Percentiles rank a stretch among this genome's conserved stretches.
Conservation (phyloP, 495 filamentous ascomycete species). For the Hypoxylon trugodes region DNA sequence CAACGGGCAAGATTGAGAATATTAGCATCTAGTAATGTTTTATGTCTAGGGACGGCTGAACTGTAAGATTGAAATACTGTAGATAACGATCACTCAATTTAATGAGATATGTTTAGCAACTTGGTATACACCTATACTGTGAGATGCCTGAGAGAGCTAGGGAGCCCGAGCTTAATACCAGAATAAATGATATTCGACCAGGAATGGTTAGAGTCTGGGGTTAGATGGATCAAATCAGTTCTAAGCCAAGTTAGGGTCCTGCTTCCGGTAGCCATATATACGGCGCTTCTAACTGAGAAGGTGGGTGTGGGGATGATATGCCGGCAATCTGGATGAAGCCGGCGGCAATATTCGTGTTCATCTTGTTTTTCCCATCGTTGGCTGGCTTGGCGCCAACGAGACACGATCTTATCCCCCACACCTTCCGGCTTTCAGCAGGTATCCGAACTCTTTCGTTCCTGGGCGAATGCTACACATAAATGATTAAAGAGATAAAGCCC, state of each 20-base stretch:
- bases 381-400: slow-evolving; percentile 11
- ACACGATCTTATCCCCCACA: slow-evolving; percentile 15
- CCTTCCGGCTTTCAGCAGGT: neutral
- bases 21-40: too few relatives aligned
- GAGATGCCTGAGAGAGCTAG: too few relatives aligned
- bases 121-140: too few relatives aligned
- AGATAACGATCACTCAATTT: too few relatives aligned
- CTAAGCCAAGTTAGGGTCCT: slow-evolving; percentile 11
- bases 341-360: slow-evolving; percentile 24
- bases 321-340: slow-evolving; percentile 40
- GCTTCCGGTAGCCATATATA: neutral
- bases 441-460: neutral
- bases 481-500: slow-evolving; percentile 9
- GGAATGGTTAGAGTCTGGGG: neutral
- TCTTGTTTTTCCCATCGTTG: slow-evolving; percentile 10
- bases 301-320: slow-evolving; percentile 27
- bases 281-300: slow-evolving; percentile 11
- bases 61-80: too few relatives aligned
- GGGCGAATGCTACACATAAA: slow-evolving; percentile 7
- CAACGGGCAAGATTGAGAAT: too few relatives aligned
- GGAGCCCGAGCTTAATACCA: neutral
- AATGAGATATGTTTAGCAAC: too few relatives aligned
- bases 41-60: too few relatives aligned
- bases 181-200: neutral
- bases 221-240: slow-evolving; percentile 9